Evolutionary conservation across 345 rosid genomes (phyloP), one percentile per base, ranked within the genome.

Genomic region (Brassica nigra): DNA sequence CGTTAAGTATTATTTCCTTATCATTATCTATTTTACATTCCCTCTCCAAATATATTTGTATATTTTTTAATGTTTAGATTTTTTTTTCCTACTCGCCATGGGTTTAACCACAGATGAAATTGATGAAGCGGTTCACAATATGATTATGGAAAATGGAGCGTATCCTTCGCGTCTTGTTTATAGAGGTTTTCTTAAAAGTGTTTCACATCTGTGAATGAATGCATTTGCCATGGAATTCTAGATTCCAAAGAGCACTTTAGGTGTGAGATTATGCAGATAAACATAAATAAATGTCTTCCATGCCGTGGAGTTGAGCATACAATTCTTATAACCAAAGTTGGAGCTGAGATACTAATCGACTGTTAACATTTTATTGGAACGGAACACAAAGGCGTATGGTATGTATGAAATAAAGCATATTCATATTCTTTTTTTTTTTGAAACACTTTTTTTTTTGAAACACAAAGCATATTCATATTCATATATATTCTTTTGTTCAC

Each of bases 121-220:
- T 28, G 97, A 95, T 74, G 82, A 90, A 85, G 95, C 92, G 0
- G 97, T 95, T 77, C 99, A 95, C 73, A 95, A 89, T 57, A 90
- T 92, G 97, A 92, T 91, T 67, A 88, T 94, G 57, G 93, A 92
- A 68, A 94, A 90, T 71, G 97, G 99, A 75, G 99, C 99, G 2
- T 94, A 94, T 86, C 99, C 97, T 14, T 94, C 99, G 2, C 99
- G 97, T 57, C 97, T 94, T 80, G 97, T 97, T 18, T 94, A 94
- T 83, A 97, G 97, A 57, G 95, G 97, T 58, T 92, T 94, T 76
- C 97, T 97, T 4, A 94, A 92, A 86, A 90, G 98, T 87, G 98
- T 92, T 5, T 97, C 78, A 94, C 98, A 15, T 94, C 98, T 31
- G 93, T 94, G 71, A 94, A 92, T 72, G 97, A 94, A 84, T 94